These are phyloP conservation scores for Eragrostis tef DNA, from an alignment of 202 grass and related monocot genomes.

Conservation along the genomic window DNA sequence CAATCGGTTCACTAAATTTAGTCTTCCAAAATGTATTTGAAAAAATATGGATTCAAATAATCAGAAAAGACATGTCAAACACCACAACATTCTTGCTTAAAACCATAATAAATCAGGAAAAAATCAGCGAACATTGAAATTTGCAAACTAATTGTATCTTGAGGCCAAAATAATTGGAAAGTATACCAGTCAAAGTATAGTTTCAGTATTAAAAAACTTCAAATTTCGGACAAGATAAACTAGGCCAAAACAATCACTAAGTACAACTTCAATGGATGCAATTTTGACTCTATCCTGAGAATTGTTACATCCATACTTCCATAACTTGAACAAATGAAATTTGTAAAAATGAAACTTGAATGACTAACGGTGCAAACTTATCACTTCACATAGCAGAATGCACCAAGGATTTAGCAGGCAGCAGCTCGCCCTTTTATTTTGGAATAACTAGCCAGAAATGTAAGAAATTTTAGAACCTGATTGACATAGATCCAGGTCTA, in stretches of 20 bases:
- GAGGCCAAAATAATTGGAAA: not conserved
- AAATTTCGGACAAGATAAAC: not conserved
- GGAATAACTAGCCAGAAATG: not conserved
- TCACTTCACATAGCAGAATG: not conserved
- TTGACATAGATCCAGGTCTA: too few species aligned
- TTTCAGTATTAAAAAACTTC: not conserved
- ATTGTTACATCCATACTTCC: not conserved
- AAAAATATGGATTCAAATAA: not conserved
- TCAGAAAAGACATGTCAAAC: not conserved
- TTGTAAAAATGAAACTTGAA: constrained; percentile 1
- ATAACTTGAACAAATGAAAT: not conserved
- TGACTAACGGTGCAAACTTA: not conserved
- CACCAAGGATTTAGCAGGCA: not conserved
- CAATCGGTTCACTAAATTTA: not conserved
- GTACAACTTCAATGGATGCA: not conserved
- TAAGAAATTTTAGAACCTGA: not conserved
- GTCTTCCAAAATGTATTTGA: not conserved
- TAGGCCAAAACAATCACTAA: not conserved
- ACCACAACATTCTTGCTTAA: not conserved
- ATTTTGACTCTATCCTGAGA: not conserved
- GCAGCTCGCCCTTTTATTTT: not conserved
- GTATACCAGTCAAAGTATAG: not conserved
- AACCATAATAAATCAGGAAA: not conserved
- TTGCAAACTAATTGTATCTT: not conserved
- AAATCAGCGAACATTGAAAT: not conserved